Evolutionary conservation across 257 asterid genomes (phyloP).

Genomic region (Penstemon newberryi): DNA sequence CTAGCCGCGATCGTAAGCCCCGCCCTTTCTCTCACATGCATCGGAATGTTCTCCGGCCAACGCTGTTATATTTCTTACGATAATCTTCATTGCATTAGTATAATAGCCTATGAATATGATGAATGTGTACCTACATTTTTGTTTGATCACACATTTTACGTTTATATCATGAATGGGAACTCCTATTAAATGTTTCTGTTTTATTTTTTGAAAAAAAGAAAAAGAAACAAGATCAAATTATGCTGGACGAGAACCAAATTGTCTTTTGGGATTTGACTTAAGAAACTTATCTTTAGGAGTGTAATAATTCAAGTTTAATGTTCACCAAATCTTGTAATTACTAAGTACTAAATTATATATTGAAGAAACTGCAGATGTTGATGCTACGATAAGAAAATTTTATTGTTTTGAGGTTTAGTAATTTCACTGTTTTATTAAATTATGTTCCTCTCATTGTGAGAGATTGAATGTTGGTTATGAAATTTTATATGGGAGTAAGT

Average conservation of each 20-base stretch:
- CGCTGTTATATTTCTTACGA: background rate
- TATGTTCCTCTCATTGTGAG: background rate
- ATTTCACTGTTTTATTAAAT: too few relatives aligned
- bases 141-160: background rate
- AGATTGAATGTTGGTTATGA: constrained; percentile 1
- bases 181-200: too few relatives aligned
- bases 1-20: constrained; percentile 84
- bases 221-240: constrained; percentile 2
- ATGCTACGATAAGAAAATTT: too few relatives aligned
- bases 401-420: too few relatives aligned
- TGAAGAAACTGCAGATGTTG: too few relatives aligned
- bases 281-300: too few relatives aligned
- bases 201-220: too few relatives aligned
- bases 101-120: background rate
- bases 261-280: background rate
- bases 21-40: background rate
- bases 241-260: constrained; percentile 1
- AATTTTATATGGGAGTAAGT: constrained; percentile 8
- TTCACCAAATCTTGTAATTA: too few relatives aligned
- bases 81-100: background rate
- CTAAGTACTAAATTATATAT: too few relatives aligned
- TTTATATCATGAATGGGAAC: background rate
- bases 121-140: background rate
- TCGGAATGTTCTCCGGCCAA: background rate
- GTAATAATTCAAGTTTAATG: too few relatives aligned